A percentile compares a stretch with the other conserved stretches of the same genome.
Evolutionary conservation across 2,329 filamentous ascomycete species (phyloP).

Genomic region (Microthyrium microscopicum): DNA sequence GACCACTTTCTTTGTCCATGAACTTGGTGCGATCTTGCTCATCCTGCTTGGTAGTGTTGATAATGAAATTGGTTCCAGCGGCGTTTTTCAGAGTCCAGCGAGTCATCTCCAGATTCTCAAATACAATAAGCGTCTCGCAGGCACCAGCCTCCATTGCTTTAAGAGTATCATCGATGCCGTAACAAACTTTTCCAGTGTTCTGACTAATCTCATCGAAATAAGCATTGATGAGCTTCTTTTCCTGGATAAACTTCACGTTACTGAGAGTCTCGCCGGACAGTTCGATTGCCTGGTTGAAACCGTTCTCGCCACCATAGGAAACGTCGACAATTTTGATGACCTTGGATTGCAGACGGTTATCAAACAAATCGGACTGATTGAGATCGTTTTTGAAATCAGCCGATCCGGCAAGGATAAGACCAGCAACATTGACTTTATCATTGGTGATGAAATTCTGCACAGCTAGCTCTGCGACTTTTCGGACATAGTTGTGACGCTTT

Average conservation of each 20-base stretch:
- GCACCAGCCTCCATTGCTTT: constrained; percentile 94
- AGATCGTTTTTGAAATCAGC: constrained; percentile 99
- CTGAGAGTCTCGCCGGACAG: constrained; percentile 85
- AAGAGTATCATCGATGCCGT: constrained; percentile 84
- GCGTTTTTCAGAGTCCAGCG: constrained; percentile 79
- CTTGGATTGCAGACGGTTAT: constrained; percentile 76
- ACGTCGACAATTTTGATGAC: constrained; percentile 99
- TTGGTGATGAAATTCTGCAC: constrained; percentile 98
- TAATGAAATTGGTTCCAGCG: constrained; percentile 50
- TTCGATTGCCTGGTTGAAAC: constrained; percentile 99
- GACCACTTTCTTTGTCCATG: constrained; percentile 86
- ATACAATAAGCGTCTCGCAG: constrained; percentile 86
- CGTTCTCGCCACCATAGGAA: constrained; percentile 96
- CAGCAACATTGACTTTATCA: constrained; percentile 96
- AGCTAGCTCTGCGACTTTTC: constrained; percentile 92
- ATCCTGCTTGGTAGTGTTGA: constrained; percentile 80
- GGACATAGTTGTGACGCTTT: constrained; percentile 99
- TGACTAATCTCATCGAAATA: constrained; percentile 99
- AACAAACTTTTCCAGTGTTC: constrained; percentile 92
- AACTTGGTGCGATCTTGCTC: constrained; percentile 69
- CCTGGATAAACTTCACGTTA: constrained; percentile 99
- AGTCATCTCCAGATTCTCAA: constrained; percentile 90
- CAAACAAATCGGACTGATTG: constrained; percentile 94
- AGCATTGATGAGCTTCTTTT: constrained; percentile 98
- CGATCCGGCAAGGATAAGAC: constrained; percentile 86